Evolutionary conservation across 495 filamentous ascomycete species (phyloP).

Genomic region (Aspergillus wentii): DNA sequence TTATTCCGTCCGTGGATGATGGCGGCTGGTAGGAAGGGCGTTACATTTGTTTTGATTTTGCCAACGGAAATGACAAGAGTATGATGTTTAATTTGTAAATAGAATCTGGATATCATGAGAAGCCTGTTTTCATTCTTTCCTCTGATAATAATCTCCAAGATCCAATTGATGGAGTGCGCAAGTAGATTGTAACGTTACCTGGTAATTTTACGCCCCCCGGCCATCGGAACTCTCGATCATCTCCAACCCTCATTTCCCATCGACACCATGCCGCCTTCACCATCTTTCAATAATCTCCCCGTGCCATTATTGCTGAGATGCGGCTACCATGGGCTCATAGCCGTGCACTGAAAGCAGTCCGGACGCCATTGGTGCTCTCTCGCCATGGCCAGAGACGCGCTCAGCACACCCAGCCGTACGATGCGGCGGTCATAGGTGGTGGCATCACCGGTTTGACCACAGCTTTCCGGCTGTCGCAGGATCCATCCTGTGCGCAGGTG

Average conservation of each 20-base stretch:
- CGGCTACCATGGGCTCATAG: constrained; percentile 19
- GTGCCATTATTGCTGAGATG: constrained; percentile 23
- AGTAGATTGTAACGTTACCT: too few species aligned
- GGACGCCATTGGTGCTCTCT: constrained; percentile 12
- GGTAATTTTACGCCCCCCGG: not conserved
- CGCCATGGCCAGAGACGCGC: constrained; percentile 14
- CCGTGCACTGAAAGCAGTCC: constrained; percentile 11
- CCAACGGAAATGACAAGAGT: constrained; percentile 10
- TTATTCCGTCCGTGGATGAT: constrained; percentile 21
- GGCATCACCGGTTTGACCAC: constrained; percentile 86
- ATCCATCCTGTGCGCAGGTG: constrained; percentile 56
- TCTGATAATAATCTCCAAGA: not conserved
- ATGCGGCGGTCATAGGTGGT: constrained; percentile 75
- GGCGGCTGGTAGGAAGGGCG: constrained; percentile 27
- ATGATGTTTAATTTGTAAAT: constrained; percentile 19
- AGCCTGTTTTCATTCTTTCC: not conserved
- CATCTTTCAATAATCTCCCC: not conserved
- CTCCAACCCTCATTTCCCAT: constrained; percentile 4
- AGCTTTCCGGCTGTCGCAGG: constrained; percentile 66
- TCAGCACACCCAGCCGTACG: constrained; percentile 21
- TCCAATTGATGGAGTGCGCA: too few species aligned
- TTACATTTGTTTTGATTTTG: constrained; percentile 23
- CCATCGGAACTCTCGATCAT: constrained; percentile 1
- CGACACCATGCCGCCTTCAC: too few species aligned
- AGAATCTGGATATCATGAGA: constrained; percentile 19